Percentiles rank a stretch among this genome's conserved stretches.
Evolutionary conservation across 2,329 filamentous ascomycete species (phyloP).

Genomic region (Onygenales sp.): DNA sequence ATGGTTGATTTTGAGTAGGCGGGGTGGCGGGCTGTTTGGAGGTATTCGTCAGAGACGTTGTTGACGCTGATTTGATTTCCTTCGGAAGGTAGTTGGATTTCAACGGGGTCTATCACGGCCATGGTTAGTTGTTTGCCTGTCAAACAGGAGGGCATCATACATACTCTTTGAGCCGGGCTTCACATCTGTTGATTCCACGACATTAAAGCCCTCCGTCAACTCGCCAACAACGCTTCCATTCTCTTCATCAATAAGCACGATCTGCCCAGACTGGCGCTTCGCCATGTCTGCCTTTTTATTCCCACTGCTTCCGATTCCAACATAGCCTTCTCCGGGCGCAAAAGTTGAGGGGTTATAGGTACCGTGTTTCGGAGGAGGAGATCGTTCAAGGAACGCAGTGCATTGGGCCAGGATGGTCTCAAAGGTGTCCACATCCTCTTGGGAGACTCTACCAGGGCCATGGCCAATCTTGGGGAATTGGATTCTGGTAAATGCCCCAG

Average conservation of each 20-base stretch:
- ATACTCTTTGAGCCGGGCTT: slow-evolving; percentile 85
- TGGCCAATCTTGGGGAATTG: slow-evolving; percentile 72
- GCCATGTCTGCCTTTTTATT: slow-evolving; percentile 19
- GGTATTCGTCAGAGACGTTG: slow-evolving; percentile 49
- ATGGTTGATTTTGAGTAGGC: slow-evolving; percentile 83
- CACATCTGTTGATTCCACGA: slow-evolving; percentile 66
- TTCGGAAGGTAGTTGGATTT: slow-evolving; percentile 38
- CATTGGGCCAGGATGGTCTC: slow-evolving; percentile 98
- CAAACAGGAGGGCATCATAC: slow-evolving; percentile 14
- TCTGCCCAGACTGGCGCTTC: slow-evolving; percentile 54
- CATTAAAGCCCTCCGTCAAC: slow-evolving; percentile 68
- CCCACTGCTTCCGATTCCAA: slow-evolving; percentile 26
- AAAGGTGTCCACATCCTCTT: slow-evolving; percentile 92
- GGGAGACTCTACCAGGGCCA: slow-evolving; percentile 54
- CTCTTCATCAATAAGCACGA: slow-evolving; percentile 90
- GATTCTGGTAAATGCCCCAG: slow-evolving; percentile 84
- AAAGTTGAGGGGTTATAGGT: slow-evolving; percentile 75
- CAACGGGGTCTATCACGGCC: slow-evolving; percentile 34
- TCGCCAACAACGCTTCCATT: slow-evolving; percentile 93
- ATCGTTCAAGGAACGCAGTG: slow-evolving; percentile 85
- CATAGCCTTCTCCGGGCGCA: slow-evolving; percentile 70
- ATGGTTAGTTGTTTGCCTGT: slow-evolving; percentile 5
- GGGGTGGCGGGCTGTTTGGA: slow-evolving; percentile 71
- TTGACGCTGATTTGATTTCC: slow-evolving; percentile 38
- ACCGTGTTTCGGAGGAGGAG: slow-evolving; percentile 47